phyloP scores from a whole-genome alignment of 345 rosid genomes.

The Schrenkiella parvula region DNA sequence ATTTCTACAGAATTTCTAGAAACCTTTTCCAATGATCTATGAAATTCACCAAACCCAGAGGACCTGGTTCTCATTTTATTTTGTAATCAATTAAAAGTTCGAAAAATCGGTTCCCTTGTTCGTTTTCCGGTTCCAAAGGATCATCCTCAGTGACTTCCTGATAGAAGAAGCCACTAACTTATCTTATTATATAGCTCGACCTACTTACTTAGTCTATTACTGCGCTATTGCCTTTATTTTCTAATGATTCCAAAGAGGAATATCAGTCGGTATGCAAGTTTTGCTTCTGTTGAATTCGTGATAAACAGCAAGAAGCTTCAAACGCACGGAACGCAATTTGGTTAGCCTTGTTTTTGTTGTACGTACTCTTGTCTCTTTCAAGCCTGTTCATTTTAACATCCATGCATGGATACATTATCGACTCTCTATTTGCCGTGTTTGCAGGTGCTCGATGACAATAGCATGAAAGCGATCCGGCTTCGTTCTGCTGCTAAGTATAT shows the following conservation, averaged over 20 bases:
- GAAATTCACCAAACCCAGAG: not conserved
- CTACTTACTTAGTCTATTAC: too few species aligned
- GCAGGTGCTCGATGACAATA: constrained; percentile 81
- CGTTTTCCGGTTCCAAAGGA: too few species aligned
- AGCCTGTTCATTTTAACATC: not conserved
- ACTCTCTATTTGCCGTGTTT: not conserved
- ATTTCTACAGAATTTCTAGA: not conserved
- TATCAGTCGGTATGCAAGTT: constrained; percentile 53
- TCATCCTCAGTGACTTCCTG: too few species aligned
- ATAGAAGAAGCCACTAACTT: too few species aligned
- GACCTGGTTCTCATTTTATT: not conserved
- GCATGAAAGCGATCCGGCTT: constrained; percentile 62
- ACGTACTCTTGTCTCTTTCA: not conserved
- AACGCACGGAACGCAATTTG: constrained; percentile 89
- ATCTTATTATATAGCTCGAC: too few species aligned
- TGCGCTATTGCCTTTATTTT: too few species aligned
- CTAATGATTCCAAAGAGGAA: constrained; percentile 82
- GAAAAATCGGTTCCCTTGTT: not conserved
- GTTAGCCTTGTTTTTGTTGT: constrained; percentile 41
- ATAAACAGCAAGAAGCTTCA: constrained; percentile 87
- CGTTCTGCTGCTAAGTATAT: constrained; percentile 77
- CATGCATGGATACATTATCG: not conserved
- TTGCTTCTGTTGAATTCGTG: constrained; percentile 74
- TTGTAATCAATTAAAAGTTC: not conserved
- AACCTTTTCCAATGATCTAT: not conserved